These are phyloP conservation scores for Scutellaria baicalensis DNA, from an alignment of 257 asterid species.

Conservation along the genomic window DNA sequence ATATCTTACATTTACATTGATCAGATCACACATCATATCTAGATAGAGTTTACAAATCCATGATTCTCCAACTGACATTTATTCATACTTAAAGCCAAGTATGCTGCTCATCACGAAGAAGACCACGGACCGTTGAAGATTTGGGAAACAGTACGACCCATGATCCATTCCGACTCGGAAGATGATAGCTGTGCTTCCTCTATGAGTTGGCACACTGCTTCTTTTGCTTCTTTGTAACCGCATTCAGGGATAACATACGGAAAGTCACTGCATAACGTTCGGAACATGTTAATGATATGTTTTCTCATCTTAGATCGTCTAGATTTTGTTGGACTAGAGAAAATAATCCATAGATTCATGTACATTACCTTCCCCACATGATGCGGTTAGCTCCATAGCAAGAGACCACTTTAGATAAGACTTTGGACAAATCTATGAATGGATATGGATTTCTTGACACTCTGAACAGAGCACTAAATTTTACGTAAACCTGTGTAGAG, in stretches of 20 bases:
- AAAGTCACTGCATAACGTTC: conserved; percentile 50
- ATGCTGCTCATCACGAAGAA: neutral
- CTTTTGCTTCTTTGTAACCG: conserved; percentile 73
- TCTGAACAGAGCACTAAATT: conserved; percentile 73
- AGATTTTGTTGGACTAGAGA: neutral
- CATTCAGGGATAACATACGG: conserved; percentile 69
- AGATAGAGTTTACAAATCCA: neutral
- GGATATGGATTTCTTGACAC: conserved; percentile 63
- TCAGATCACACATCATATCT: neutral
- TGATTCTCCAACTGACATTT: too few species aligned
- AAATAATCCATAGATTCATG: neutral
- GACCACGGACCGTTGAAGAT: conserved; percentile 35
- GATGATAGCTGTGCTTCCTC: conserved; percentile 38
- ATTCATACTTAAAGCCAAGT: neutral
- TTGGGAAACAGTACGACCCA: conserved; percentile 57
- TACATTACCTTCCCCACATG: conserved; percentile 91
- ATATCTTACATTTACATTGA: neutral
- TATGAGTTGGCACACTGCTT: conserved; percentile 37
- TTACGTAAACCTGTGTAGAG: conserved; percentile 55
- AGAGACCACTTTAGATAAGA: conserved; percentile 45
- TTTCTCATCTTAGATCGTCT: neutral
- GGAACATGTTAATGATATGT: neutral
- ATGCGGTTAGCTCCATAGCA: conserved; percentile 68
- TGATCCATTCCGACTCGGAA: conserved; percentile 57
- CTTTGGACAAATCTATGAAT: conserved; percentile 43